A percentile compares a stretch with the other conserved stretches of the same genome.
phyloP scores from a whole-genome alignment of 805 yeast species.

The Grigorovia transvaalensis region DNA sequence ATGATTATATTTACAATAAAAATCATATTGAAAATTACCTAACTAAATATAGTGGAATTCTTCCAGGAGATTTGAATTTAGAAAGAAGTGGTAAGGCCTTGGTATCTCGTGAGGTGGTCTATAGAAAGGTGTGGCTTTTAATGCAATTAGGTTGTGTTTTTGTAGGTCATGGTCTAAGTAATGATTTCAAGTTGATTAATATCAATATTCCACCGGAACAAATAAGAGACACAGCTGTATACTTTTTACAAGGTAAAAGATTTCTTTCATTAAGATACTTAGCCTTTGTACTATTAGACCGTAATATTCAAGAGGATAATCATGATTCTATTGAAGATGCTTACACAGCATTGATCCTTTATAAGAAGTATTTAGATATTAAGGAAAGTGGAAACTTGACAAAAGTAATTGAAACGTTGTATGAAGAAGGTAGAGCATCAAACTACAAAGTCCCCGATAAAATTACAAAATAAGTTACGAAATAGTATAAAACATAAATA shows the following conservation, averaged over 20 bases:
- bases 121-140: conserved; percentile 81
- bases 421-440: conserved; percentile 47
- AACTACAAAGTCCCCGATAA: conserved; percentile 25
- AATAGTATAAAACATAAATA: not conserved
- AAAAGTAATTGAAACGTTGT: conserved; percentile 50
- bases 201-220: conserved; percentile 77
- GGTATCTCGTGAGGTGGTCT: conserved; percentile 73
- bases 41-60: conserved; percentile 89
- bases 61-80: conserved; percentile 81
- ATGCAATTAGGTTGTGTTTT: conserved; percentile 82
- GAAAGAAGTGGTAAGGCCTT: conserved; percentile 50
- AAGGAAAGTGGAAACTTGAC: conserved; percentile 50
- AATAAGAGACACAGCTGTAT: conserved; percentile 82
- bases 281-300: conserved; percentile 66
- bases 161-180: conserved; percentile 87
- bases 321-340: conserved; percentile 99
- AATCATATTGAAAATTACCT: conserved; percentile 71
- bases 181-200: conserved; percentile 89
- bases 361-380: conserved; percentile 60
- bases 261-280: conserved; percentile 76
- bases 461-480: not conserved
- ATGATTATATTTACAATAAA: conserved; percentile 76
- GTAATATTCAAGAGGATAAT: conserved; percentile 79
- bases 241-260: conserved; percentile 66
- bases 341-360: conserved; percentile 66